Evolutionary conservation across 192 early-diverging fungal genomes (phyloP).

Genomic region (Glomus cerebriforme): DNA sequence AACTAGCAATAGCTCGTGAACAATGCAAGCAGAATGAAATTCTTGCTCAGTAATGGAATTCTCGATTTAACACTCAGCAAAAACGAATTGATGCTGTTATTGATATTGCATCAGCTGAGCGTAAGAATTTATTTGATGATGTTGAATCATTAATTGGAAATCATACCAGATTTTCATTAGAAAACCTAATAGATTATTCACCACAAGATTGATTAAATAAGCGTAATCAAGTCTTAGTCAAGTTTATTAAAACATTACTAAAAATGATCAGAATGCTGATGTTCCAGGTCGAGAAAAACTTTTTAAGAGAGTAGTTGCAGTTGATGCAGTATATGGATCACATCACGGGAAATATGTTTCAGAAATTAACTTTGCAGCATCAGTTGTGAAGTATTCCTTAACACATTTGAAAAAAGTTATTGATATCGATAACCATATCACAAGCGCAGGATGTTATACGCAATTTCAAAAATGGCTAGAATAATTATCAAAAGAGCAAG

Average conservation of each 20-base stretch:
- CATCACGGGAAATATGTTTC: background rate
- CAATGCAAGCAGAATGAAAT: background rate
- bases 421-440: conserved; percentile 18
- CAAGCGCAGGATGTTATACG: background rate
- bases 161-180: background rate
- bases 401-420: background rate
- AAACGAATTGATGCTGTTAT: background rate
- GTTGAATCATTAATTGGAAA: background rate
- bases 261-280: background rate
- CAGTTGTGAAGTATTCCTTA: conserved; percentile 4
- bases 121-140: background rate
- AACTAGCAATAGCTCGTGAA: background rate
- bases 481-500: background rate
- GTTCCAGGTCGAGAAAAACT: background rate
- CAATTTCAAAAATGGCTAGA: background rate
- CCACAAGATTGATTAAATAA: background rate
- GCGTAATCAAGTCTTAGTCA: background rate
- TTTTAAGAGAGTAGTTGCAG: background rate
- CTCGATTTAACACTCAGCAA: background rate
- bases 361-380: conserved; percentile 7
- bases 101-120: background rate
- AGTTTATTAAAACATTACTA: conserved; percentile 12
- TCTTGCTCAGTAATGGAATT: background rate
- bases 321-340: conserved; percentile 12
- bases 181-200: background rate